Evolutionary conservation across 352 stramenopile genomes (phyloP).

Genomic region (Pythium scleroteichum): DNA sequence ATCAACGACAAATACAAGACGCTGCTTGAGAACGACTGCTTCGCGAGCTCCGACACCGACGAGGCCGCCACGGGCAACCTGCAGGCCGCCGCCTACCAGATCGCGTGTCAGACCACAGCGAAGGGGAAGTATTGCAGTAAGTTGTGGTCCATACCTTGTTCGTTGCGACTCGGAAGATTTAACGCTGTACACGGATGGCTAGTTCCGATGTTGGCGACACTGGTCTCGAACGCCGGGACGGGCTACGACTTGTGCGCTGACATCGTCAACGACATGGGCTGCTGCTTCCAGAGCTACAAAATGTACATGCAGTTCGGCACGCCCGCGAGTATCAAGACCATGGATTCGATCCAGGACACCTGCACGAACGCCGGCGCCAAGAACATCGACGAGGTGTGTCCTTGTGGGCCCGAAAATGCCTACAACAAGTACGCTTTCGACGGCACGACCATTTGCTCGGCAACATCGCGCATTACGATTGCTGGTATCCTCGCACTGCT

Average conservation of each 20-base stretch:
- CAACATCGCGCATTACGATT: conserved; percentile 4
- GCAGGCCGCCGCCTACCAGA: conserved; percentile 66
- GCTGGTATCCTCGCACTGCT: neutral
- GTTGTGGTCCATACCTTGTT: conserved; percentile 8
- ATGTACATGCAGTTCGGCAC: conserved; percentile 75
- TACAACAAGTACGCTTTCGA: conserved; percentile 59
- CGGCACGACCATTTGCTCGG: conserved; percentile 65
- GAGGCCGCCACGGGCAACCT: conserved; percentile 55
- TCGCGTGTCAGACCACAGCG: conserved; percentile 59
- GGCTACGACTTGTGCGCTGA: conserved; percentile 66
- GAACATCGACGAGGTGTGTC: conserved; percentile 47
- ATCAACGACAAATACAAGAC: conserved; percentile 65
- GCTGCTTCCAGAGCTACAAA: conserved; percentile 83
- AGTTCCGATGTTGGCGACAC: conserved; percentile 61
- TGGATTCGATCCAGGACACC: conserved; percentile 51
- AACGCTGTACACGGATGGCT: neutral
- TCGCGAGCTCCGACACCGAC: conserved; percentile 49
- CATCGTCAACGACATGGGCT: conserved; percentile 72
- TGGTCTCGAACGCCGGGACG: conserved; percentile 50
- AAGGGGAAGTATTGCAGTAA: conserved; percentile 75
- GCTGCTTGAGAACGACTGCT: conserved; percentile 71
- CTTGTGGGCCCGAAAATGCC: conserved; percentile 42
- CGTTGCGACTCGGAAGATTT: neutral
- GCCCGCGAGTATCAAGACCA: conserved; percentile 38
- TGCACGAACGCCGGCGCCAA: conserved; percentile 45